phyloP scores from a whole-genome alignment of 2,329 filamentous ascomycete species.

The Trichoderma lentiforme region DNA sequence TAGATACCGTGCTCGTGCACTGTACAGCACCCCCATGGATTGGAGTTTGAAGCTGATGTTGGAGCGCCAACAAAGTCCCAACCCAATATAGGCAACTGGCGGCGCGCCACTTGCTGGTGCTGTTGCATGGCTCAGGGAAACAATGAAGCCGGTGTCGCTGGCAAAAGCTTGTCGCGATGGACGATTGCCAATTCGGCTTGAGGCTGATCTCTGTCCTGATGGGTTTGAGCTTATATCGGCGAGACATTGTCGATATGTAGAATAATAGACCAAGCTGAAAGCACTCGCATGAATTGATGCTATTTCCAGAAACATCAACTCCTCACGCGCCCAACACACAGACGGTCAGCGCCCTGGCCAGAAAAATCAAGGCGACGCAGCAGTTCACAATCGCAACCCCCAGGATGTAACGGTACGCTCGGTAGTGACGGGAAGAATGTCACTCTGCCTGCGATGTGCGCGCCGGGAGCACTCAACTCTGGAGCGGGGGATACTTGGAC shows the following conservation, averaged over 20 bases:
- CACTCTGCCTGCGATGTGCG: not conserved
- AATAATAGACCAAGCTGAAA: not conserved
- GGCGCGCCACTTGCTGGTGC: not conserved
- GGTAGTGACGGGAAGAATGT: slow-evolving; percentile 11
- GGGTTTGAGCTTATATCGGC: not conserved
- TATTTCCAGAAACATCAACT: not conserved
- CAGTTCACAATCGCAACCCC: not conserved
- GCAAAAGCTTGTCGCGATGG: not conserved
- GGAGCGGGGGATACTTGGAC: not conserved
- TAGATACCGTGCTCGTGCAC: slow-evolving; percentile 2
- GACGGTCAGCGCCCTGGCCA: not conserved
- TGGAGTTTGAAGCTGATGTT: not conserved
- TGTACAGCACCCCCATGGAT: not conserved
- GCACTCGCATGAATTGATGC: not conserved
- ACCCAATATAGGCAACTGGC: not conserved
- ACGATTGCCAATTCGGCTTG: not conserved
- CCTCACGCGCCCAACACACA: not conserved
- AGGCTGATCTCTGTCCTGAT: not conserved
- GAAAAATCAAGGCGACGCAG: not conserved
- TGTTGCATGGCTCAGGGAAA: not conserved
- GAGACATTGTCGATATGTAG: not conserved
- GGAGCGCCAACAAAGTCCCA: not conserved
- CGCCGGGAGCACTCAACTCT: not conserved
- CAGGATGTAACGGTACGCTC: slow-evolving; percentile 9
- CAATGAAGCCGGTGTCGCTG: not conserved